Evolutionary conservation across 1,139 yeast genomes (phyloP).

Genomic region (Debaryomyces nepalensis): DNA sequence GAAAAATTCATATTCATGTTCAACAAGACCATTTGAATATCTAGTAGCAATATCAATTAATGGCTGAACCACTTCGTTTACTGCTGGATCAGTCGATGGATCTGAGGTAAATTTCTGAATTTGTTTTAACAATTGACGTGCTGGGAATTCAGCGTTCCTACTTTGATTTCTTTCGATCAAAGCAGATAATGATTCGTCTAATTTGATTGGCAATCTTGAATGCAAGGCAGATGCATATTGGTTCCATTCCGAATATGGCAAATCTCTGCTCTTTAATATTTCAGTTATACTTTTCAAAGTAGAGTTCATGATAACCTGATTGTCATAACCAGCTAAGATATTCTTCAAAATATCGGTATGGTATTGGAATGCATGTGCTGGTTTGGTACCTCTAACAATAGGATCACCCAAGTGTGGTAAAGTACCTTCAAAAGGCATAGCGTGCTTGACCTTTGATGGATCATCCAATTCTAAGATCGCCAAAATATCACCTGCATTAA

Average conservation of each 20-base stretch:
- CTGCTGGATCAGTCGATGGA: constrained; percentile 53
- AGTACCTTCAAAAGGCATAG: constrained; percentile 93
- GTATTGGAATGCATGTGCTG: constrained; percentile 72
- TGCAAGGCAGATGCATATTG: constrained; percentile 87
- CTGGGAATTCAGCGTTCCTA: constrained; percentile 88
- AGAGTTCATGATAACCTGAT: constrained; percentile 88
- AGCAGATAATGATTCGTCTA: constrained; percentile 68
- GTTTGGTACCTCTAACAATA: constrained; percentile 78
- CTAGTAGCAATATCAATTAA: constrained; percentile 69
- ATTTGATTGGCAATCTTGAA: constrained; percentile 79
- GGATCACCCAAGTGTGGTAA: constrained; percentile 89
- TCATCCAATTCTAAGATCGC: constrained; percentile 95
- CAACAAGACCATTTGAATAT: constrained; percentile 75
- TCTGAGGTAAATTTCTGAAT: constrained; percentile 59
- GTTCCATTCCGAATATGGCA: constrained; percentile 94
- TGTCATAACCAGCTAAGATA: constrained; percentile 89
- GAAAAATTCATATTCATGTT: constrained; percentile 82
- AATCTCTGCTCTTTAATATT: constrained; percentile 73
- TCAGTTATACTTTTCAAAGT: constrained; percentile 75
- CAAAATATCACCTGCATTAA: constrained; percentile 93
- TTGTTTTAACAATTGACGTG: constrained; percentile 72
- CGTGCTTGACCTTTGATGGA: constrained; percentile 96
- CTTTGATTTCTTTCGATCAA: constrained; percentile 69
- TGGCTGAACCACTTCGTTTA: constrained; percentile 69
- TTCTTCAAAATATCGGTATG: constrained; percentile 66